Evolutionary conservation across 2,329 filamentous ascomycete genomes (phyloP).

Genomic region (Nemania diffusa): DNA sequence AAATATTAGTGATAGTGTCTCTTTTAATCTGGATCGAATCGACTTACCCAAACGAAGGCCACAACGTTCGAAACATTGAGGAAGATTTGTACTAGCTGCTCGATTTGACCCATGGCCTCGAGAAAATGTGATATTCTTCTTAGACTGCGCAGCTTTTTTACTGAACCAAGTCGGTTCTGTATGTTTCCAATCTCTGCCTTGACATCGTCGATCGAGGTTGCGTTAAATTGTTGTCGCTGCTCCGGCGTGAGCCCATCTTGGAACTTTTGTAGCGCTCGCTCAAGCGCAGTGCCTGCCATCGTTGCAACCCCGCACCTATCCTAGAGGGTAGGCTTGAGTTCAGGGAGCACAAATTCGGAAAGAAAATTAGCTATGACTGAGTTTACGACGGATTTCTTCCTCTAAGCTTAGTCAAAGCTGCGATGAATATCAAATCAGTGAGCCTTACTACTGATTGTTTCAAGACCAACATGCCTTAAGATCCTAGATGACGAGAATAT

Average conservation of each 20-base stretch:
- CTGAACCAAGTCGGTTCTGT: conserved; percentile 24
- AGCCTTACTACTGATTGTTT: background rate
- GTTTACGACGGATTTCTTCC: too few relatives aligned
- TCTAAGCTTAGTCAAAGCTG: too few relatives aligned
- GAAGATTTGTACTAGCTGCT: conserved; percentile 39
- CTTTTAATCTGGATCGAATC: background rate
- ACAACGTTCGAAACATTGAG: conserved; percentile 39
- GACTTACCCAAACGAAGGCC: conserved; percentile 40
- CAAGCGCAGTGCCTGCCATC: conserved; percentile 20
- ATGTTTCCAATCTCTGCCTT: background rate
- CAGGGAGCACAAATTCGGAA: too few relatives aligned
- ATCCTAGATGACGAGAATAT: background rate
- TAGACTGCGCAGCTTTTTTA: conserved; percentile 36
- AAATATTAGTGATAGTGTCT: background rate
- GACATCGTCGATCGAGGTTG: background rate
- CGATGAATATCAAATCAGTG: background rate
- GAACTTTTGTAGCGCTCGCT: conserved; percentile 28
- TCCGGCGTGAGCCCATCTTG: conserved; percentile 30
- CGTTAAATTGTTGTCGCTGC: background rate
- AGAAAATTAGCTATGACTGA: too few relatives aligned
- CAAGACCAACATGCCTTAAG: background rate
- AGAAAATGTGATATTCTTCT: conserved; percentile 38
- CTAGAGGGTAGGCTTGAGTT: too few relatives aligned
- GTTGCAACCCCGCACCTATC: background rate
- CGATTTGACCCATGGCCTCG: conserved; percentile 40